Evolutionary conservation across 1,139 yeast species (phyloP), one percentile per base, ranked within the genome.

Genomic region (Entelexis sorbosivorans): DNA sequence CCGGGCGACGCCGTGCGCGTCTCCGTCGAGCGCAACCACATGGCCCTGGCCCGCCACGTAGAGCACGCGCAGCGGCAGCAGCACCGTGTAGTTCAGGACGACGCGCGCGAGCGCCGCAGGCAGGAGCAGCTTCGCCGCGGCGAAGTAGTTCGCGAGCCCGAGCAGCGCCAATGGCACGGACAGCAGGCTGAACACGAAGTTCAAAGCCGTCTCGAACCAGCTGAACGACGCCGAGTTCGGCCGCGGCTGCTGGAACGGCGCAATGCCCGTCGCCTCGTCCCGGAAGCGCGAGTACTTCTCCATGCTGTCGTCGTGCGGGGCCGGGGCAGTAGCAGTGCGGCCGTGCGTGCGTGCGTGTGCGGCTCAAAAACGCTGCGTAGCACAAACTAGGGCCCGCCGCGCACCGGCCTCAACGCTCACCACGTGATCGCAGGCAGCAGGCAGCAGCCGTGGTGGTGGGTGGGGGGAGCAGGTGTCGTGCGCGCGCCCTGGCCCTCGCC

Each of bases 211-310:
- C 32, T 50, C 44, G 16, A 45, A 7, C 26, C 49, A 2, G 56
- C 54, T 20, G 57, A 38, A 11, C 53, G 44, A 13, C 51, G 38
- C 38, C 52, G 58, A 9, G 51, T 46, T 19, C 14, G 51, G 38
- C 38, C 49, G 40, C 16, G 47, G 46, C n/a, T 67, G 67, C 38
- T 64, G 54, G 52, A 68, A 69, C 16, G 73, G 73, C 2, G 73
- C 70, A 14, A 69, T 65, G 6, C 73, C 73, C 1, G 73, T 69
- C 13, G 69, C 71, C 45, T 63, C 65, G 52, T 69, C 73, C 33
- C 73, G 56, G 65, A 68, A 69, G 48, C 60, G 61, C 3, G 72
- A 66, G 61, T 63, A 69, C 59, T 69, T 70, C 56, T 69, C 73
- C 73, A 69, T 69, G 11, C 4, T 8, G 13, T 28, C 4, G 17